phyloP scores from a whole-genome alignment of 257 asterid species.

The Fraxinus anomala region DNA sequence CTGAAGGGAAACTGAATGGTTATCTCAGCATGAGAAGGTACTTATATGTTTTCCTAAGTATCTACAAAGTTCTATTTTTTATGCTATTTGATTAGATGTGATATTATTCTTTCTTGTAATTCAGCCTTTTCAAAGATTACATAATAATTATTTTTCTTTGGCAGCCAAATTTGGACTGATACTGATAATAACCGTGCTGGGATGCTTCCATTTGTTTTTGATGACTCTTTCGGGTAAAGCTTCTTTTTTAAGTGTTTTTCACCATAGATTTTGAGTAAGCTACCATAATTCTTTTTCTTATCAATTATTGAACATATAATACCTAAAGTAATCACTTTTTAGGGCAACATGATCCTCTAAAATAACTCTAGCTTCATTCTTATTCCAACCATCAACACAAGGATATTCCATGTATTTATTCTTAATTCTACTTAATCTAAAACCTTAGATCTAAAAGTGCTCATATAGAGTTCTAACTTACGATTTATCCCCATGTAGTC shows the following conservation, averaged over 20 bases:
- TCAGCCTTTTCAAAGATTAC: conserved; percentile 19
- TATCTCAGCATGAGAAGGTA: conserved; percentile 98
- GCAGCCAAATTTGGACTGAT: conserved; percentile 98
- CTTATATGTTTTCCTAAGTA: neutral
- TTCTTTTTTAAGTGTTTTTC: too few species aligned
- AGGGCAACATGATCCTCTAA: neutral
- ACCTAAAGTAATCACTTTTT: neutral
- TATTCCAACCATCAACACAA: neutral
- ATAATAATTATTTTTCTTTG: conserved; percentile 24
- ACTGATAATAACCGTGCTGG: conserved; percentile 91
- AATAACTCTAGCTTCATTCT: neutral
- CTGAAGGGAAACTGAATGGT: conserved; percentile 94
- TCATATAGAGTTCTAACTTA: neutral
- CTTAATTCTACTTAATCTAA: neutral
- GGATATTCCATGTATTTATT: neutral
- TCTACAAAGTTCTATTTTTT: conserved; percentile 19
- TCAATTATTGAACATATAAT: neutral
- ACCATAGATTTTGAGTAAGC: neutral
- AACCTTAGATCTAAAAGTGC: neutral
- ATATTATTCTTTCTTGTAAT: conserved; percentile 22
- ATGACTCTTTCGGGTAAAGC: conserved; percentile 87
- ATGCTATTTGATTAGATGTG: conserved; percentile 12
- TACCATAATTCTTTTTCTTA: neutral
- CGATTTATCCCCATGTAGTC: neutral
- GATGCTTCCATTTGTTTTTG: conserved; percentile 98